A percentile compares a stretch with the other conserved stretches of the same genome.
Evolutionary conservation across 176 grass and related monocot species (phyloP).

Genomic region (Rhynchospora tenuis): DNA sequence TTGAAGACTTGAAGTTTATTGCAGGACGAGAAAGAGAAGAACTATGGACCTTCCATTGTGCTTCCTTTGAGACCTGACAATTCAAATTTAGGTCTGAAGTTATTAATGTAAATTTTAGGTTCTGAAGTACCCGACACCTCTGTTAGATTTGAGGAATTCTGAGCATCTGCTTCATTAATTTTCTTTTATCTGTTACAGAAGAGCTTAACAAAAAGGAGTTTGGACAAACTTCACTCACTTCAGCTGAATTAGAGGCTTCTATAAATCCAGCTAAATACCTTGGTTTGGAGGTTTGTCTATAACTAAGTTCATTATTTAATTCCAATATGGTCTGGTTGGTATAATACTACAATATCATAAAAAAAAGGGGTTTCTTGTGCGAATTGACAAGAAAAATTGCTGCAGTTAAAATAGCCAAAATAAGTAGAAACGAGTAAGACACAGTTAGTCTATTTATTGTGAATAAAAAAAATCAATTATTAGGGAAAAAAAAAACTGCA

Average conservation of each 20-base stretch:
- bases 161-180: neutral
- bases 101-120: neutral
- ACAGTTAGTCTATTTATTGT: neutral
- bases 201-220: conserved; percentile 33
- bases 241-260: conserved; percentile 45
- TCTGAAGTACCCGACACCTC: neutral
- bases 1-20: conserved; percentile 5
- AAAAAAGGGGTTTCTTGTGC: neutral
- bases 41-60: neutral
- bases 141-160: neutral
- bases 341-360: neutral
- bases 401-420: neutral
- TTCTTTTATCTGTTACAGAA: neutral
- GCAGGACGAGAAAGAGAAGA: neutral
- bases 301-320: neutral
- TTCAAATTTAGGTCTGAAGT: conserved; percentile 18
- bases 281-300: conserved; percentile 38
- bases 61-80: conserved; percentile 16
- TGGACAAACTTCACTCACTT: conserved; percentile 35
- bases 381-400: neutral
- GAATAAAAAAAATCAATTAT: no score
- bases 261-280: conserved; percentile 52
- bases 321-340: neutral
- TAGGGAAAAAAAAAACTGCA: no score
- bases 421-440: neutral